phyloP scores from a whole-genome alignment of 352 stramenopile genomes.

The Pythium brachiatum region DNA sequence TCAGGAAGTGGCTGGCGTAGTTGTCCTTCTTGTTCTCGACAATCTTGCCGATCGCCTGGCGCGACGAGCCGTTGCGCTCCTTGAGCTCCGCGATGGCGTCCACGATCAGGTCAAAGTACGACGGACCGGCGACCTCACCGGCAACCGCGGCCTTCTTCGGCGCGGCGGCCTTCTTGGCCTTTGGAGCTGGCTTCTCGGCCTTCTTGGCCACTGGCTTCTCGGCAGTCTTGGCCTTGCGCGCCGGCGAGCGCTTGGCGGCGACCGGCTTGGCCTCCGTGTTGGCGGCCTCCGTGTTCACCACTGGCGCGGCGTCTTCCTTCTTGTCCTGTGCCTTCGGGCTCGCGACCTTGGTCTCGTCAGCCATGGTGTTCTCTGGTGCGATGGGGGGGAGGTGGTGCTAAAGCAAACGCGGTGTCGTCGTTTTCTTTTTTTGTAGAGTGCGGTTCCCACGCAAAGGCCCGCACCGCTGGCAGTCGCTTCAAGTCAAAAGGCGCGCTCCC shows the following conservation, averaged over 20 bases:
- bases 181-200: constrained; percentile 22
- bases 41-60: constrained; percentile 89
- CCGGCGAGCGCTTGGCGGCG: constrained; percentile 48
- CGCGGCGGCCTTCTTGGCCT: constrained; percentile 26
- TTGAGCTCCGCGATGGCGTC: constrained; percentile 90
- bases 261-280: constrained; percentile 24
- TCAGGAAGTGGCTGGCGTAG: constrained; percentile 80
- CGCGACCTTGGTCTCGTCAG: constrained; percentile 55
- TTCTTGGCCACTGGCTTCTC: constrained; percentile 41
- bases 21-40: constrained; percentile 85
- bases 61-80: constrained; percentile 91
- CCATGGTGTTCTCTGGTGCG: constrained; percentile 11
- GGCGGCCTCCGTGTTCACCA: constrained; percentile 16
- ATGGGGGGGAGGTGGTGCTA: background rate
- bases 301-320: constrained; percentile 22
- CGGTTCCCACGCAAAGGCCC: background rate
- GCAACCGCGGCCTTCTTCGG: constrained; percentile 31
- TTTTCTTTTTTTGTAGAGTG: constrained; percentile 25
- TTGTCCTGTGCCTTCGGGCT: constrained; percentile 32
- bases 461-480: background rate
- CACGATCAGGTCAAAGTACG: constrained; percentile 90
- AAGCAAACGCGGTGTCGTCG: constrained; percentile 3
- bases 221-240: constrained; percentile 66
- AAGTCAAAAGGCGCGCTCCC: constrained; percentile 1
- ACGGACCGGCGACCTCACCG: constrained; percentile 44